phyloP scores from a whole-genome alignment of 2,329 filamentous ascomycete genomes.

The Diplodia mutila region DNA sequence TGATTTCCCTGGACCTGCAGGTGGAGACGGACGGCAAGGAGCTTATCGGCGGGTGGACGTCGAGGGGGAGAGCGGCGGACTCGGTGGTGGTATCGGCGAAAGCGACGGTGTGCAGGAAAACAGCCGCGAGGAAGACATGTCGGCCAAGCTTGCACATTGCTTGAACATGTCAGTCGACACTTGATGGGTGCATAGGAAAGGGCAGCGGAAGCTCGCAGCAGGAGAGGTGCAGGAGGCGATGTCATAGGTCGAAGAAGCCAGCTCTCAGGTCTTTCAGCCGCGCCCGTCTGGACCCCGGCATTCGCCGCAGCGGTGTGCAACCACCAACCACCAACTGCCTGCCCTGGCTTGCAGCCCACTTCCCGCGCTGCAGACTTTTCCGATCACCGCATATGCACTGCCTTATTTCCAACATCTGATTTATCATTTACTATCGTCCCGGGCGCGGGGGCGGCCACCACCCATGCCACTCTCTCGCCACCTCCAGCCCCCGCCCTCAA shows the following conservation, averaged over 20 bases:
- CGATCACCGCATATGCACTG: slow-evolving; percentile 7
- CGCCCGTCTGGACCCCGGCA: slow-evolving; percentile 1
- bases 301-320: slow-evolving; percentile 22
- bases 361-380: slow-evolving; percentile 12
- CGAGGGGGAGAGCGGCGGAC: slow-evolving; percentile 28
- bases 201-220: slow-evolving; percentile 16
- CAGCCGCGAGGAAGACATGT: slow-evolving; percentile 26
- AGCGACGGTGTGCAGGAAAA: slow-evolving; percentile 34
- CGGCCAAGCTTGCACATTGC: slow-evolving; percentile 29
- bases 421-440: slow-evolving; percentile 22
- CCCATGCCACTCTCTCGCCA: not conserved
- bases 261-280: slow-evolving; percentile 12
- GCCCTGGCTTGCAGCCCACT: slow-evolving; percentile 8
- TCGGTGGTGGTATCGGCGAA: slow-evolving; percentile 16
- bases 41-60: slow-evolving; percentile 21
- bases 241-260: slow-evolving; percentile 24
- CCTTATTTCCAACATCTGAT: not conserved
- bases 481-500: not conserved
- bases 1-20: slow-evolving; percentile 66
- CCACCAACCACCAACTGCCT: not conserved
- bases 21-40: slow-evolving; percentile 33
- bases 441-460: not conserved
- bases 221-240: slow-evolving; percentile 4
- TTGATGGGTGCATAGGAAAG: slow-evolving; percentile 21
- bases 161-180: slow-evolving; percentile 26